Evolutionary conservation across 2,329 filamentous ascomycete species (phyloP), one percentile per base, ranked within the genome.

Genomic region (Sclerotinia nivalis): DNA sequence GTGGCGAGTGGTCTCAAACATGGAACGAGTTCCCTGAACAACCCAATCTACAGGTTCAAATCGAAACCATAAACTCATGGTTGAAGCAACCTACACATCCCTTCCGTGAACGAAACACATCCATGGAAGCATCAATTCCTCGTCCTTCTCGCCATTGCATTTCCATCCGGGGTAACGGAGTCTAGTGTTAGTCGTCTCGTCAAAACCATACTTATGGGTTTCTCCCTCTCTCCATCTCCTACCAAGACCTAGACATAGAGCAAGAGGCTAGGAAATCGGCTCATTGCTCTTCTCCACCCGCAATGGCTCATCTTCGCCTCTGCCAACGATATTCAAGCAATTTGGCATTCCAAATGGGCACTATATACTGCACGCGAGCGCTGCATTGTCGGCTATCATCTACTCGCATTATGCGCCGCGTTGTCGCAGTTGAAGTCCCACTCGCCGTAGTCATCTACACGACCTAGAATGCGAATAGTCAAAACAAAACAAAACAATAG

Each of bases 321-420:
- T 3, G 56, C 56, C 34, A 31, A 59, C 22, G 31, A 59, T 59
- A 20, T 59, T 9, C 56, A 59, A 59, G 56, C 31, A 9, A 10
- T 59, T 5, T 59, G 56, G 58, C 28, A 28, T 60, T 60, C 58
- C 37, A 60, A 45, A 60, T 60, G 37, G n/a, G 37, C 13, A 60
- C 37, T 45, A 5, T 28, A 60, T 15, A 37, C 58, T 3, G 58
- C 22, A 43, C 37, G 37, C 7, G 37, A 60, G 37, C 58, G 37
- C 25, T 45, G 22, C 15, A 22, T 9, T 7, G n/a, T 60, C 13
- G 15, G n/a, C 25, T 60, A 60, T 25, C 58, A 60, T 45, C 13
- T 37, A 45, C 13, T 28, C 12, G 37, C 58, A 9, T 25, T 60
- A 15, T 60, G 13, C 1, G 31, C 54, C 20, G 20, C 54, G 22